Percentiles rank a stretch among this genome's conserved stretches.
Evolutionary conservation across 1,284 basidiomycete genomes (phyloP).

Genomic region (Austroboletus novae-zelandiae): DNA sequence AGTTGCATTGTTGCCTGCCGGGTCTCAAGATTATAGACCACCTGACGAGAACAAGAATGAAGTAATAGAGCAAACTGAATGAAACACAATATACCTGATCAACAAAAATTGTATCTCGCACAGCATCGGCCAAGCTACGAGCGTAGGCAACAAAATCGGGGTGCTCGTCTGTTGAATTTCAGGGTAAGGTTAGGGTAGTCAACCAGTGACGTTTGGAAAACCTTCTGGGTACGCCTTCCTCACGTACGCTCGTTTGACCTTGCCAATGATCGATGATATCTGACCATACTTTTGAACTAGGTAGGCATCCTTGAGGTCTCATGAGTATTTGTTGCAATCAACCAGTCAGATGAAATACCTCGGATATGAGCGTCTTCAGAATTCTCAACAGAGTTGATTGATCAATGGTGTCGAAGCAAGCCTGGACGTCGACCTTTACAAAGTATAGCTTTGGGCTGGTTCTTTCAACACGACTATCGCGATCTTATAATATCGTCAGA

Average conservation of each 20-base stretch:
- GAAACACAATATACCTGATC: conserved; percentile 62
- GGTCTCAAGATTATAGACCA: conserved; percentile 57
- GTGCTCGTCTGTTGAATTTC: conserved; percentile 53
- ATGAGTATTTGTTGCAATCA: background rate
- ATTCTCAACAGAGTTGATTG: conserved; percentile 85
- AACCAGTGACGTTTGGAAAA: conserved; percentile 22
- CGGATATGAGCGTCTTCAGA: conserved; percentile 67
- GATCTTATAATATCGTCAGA: background rate
- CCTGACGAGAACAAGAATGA: conserved; percentile 36
- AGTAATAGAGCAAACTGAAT: background rate
- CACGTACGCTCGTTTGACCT: conserved; percentile 53
- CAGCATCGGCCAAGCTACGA: conserved; percentile 54
- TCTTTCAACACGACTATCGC: conserved; percentile 6
- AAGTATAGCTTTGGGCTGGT: conserved; percentile 85
- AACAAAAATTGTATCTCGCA: conserved; percentile 81
- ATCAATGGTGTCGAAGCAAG: conserved; percentile 96
- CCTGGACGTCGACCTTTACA: conserved; percentile 93
- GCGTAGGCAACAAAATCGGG: conserved; percentile 74
- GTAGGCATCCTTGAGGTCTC: conserved; percentile 52
- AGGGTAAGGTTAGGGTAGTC: background rate
- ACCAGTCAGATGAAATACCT: conserved; percentile 45
- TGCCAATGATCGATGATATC: conserved; percentile 49
- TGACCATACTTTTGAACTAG: conserved; percentile 66
- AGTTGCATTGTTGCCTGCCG: conserved; percentile 67
- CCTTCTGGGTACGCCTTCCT: conserved; percentile 69